Base-by-base conservation (phyloP, 1,284 basidiomycete species). In the Moniliophthora roreri region DNA sequence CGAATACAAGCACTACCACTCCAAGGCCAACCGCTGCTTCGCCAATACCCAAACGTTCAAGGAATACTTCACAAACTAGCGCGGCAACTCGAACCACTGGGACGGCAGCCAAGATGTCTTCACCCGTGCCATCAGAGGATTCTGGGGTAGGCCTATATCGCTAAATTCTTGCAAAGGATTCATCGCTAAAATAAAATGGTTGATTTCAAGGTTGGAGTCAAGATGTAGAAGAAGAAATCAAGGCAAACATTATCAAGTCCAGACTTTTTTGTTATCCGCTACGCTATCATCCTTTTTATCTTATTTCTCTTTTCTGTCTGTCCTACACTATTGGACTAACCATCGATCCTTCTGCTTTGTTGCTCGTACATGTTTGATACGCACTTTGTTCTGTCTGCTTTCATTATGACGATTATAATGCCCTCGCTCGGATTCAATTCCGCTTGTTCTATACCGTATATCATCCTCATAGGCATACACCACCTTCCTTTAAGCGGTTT, bases 61-160 rank as follows among this genome's bases (percentile, higher is more conserved):
- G 88, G 24, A 88, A 89, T 64, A 79, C 73, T 1, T 89, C 87
- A n/a, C 85, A 88, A 65, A 85, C 80, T 9, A 87, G 84, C 55
- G 71, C 78, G 16, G 76, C 77, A 13, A 74, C 78, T 9, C 68
- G 70, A 34, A 69, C 73, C 10, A 66, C 68, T 0, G 61, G 60
- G 51, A 58, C 66, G 11, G 59, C 70, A 32, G 67, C 74, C 40
- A 70, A 74, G 32, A 72, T 88, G 28, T 72, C 80, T 15, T 89
- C 87, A 8, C 88, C 89, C 54, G 86, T 85, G 32, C 87, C 85
- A n/a, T 89, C 87, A 37, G 89, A 91, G 66, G 89, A 91, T 67
- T 91, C 89, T 51, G 87, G 87, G 59, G 87, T 91, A 60, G 88
- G 86, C 57, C 68, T 91, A 63, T 89, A 91, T 72, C 83, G 87